A percentile compares a stretch with the other conserved stretches of the same genome.
Evolutionary conservation across 2,329 filamentous ascomycete species (phyloP).

Genomic region (Chaetomiaceae sp.): DNA sequence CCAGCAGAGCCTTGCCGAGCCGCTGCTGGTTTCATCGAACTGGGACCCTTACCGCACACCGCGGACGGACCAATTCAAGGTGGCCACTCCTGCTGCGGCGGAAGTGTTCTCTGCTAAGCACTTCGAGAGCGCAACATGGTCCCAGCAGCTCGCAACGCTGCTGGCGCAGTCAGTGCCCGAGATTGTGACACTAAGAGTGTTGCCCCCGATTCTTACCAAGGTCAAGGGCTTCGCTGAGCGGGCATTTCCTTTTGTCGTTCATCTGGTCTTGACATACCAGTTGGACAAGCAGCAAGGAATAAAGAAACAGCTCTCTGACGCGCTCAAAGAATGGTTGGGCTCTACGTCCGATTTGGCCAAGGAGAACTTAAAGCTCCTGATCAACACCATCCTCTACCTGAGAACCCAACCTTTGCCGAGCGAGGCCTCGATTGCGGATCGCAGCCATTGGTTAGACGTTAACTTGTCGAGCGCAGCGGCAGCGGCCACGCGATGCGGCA

Average conservation of each 20-base stretch:
- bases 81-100: slow-evolving; percentile 27
- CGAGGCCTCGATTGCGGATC: slow-evolving; percentile 74
- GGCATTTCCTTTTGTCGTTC: slow-evolving; percentile 78
- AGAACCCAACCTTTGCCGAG: slow-evolving; percentile 70
- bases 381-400: slow-evolving; percentile 83
- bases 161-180: slow-evolving; percentile 56
- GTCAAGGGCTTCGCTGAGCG: slow-evolving; percentile 68
- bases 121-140: slow-evolving; percentile 53
- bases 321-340: slow-evolving; percentile 61
- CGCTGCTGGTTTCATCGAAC: slow-evolving; percentile 50
- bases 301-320: slow-evolving; percentile 60
- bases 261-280: slow-evolving; percentile 71
- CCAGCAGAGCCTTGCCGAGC: slow-evolving; percentile 47
- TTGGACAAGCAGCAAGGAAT: slow-evolving; percentile 55
- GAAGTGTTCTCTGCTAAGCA: slow-evolving; percentile 36
- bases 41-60: slow-evolving; percentile 55
- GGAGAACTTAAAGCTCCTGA: slow-evolving; percentile 65
- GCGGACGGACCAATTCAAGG: slow-evolving; percentile 45
- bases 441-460: slow-evolving; percentile 79
- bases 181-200: slow-evolving; percentile 64
- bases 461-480: slow-evolving; percentile 66
- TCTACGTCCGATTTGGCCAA: slow-evolving; percentile 42
- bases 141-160: slow-evolving; percentile 55
- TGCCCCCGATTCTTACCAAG: slow-evolving; percentile 61
- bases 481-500: slow-evolving; percentile 71